Evolutionary conservation across 495 filamentous ascomycete species (phyloP).

Genomic region (Penicillium cosmopolitanum): DNA sequence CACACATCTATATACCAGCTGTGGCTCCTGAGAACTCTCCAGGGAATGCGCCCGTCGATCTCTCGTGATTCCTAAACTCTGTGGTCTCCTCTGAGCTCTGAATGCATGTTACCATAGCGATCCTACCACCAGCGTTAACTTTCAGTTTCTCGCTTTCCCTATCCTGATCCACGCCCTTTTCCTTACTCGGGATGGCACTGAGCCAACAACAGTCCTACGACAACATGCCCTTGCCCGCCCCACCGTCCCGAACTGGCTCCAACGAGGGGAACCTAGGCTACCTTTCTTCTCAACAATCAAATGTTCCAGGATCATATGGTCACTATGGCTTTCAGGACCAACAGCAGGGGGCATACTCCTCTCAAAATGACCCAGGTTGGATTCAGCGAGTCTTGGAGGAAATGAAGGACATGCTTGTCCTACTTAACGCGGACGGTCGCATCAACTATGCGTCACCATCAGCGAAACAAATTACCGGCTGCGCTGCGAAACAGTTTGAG

Average conservation of each 20-base stretch:
- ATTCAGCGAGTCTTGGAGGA: constrained; percentile 86
- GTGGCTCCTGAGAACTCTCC: constrained; percentile 9
- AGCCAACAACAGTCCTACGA: constrained; percentile 23
- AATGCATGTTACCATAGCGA: constrained; percentile 2
- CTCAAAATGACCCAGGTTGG: constrained; percentile 87
- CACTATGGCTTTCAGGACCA: constrained; percentile 53
- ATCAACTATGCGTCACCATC: constrained; percentile 87
- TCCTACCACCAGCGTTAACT: neutral
- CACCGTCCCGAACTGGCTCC: constrained; percentile 15
- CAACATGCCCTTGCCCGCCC: constrained; percentile 12
- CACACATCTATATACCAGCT: constrained; percentile 12
- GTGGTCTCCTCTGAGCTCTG: constrained; percentile 4
- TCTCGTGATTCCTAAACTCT: constrained; percentile 8
- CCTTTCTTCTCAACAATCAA: constrained; percentile 23
- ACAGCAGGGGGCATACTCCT: constrained; percentile 64
- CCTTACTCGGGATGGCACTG: constrained; percentile 19
- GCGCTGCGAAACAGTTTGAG: constrained; percentile 67
- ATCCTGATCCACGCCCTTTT: neutral
- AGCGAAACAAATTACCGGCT: constrained; percentile 76
- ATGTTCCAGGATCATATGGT: constrained; percentile 28
- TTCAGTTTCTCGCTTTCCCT: neutral
- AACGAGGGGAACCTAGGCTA: constrained; percentile 20
- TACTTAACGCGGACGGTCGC: constrained; percentile 81
- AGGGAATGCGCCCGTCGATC: constrained; percentile 9
- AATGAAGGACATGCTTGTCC: constrained; percentile 84